These are phyloP conservation scores for Stagonosporopsis tanaceti DNA, from an alignment of 2,329 filamentous ascomycete genomes.

Conservation along the genomic window DNA sequence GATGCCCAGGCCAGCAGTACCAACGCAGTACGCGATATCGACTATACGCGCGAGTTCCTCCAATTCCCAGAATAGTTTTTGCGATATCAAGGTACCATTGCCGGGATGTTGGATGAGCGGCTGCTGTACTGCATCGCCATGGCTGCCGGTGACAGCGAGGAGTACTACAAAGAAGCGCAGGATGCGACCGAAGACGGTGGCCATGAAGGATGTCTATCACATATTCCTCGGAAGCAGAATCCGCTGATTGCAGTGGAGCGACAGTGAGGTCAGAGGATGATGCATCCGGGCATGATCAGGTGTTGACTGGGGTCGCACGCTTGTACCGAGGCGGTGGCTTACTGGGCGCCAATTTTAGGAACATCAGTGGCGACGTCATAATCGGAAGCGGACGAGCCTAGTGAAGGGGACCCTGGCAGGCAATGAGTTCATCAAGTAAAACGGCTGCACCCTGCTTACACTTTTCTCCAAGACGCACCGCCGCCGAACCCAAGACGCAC, in stretches of 20 bases:
- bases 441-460: conserved; percentile 25
- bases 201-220: conserved; percentile 38
- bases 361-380: conserved; percentile 13
- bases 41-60: conserved; percentile 91
- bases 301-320: conserved; percentile 8
- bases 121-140: conserved; percentile 30
- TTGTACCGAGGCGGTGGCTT: conserved; percentile 11
- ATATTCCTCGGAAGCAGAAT: conserved; percentile 34
- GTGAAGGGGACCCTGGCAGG: conserved; percentile 7
- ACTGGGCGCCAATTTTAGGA: conserved; percentile 14
- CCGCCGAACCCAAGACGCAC: conserved; percentile 8
- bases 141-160: conserved; percentile 17
- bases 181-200: conserved; percentile 33
- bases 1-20: conserved; percentile 82
- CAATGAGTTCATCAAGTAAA: conserved; percentile 11
- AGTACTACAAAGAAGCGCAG: conserved; percentile 29
- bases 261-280: conserved; percentile 34
- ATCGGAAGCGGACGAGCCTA: background rate
- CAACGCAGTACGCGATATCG: conserved; percentile 94
- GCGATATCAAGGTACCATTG: conserved; percentile 60
- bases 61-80: conserved; percentile 76
- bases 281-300: conserved; percentile 17
- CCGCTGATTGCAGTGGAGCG: conserved; percentile 12
- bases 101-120: conserved; percentile 37
- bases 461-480: conserved; percentile 26